Evolutionary conservation across 129 eudicot genomes (phyloP).

Genomic region (Silybum marianum): DNA sequence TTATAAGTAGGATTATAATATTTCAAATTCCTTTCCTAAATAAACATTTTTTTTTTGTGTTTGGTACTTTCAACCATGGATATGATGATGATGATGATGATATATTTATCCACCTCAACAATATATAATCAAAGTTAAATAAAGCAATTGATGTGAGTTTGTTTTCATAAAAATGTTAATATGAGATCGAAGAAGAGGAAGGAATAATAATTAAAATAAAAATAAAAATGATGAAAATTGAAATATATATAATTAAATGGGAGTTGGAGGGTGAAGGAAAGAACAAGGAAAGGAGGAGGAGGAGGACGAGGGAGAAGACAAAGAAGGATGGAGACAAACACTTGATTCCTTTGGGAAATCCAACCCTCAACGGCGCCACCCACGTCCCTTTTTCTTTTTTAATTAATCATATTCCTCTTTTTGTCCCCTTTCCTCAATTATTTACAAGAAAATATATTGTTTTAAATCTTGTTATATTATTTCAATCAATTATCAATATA

Average conservation of each 20-base stretch:
- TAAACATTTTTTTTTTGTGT: too few species aligned
- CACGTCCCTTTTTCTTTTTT: conserved; percentile 26
- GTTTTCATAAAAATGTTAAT: neutral
- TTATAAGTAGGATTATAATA: too few species aligned
- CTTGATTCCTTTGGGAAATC: conserved; percentile 59
- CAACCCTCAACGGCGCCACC: conserved; percentile 60
- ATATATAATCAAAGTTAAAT: neutral
- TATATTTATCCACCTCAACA: too few species aligned
- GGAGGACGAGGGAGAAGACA: conserved; percentile 36
- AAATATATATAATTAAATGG: neutral
- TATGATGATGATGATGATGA: too few species aligned
- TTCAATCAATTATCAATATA: too few species aligned
- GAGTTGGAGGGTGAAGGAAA: conserved; percentile 5
- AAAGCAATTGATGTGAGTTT: neutral
- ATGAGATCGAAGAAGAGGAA: neutral
- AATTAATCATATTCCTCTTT: conserved; percentile 29
- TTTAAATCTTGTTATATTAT: neutral
- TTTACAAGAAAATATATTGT: neutral
- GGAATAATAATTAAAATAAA: neutral
- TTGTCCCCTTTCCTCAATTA: conserved; percentile 21
- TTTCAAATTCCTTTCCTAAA: too few species aligned
- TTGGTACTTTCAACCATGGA: too few species aligned
- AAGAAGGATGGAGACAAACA: conserved; percentile 27
- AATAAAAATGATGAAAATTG: too few species aligned
- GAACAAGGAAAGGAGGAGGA: conserved; percentile 6